These are phyloP conservation scores for Triglochin maritima DNA, from an alignment of 106 monocot genomes.

Conservation along the genomic window DNA sequence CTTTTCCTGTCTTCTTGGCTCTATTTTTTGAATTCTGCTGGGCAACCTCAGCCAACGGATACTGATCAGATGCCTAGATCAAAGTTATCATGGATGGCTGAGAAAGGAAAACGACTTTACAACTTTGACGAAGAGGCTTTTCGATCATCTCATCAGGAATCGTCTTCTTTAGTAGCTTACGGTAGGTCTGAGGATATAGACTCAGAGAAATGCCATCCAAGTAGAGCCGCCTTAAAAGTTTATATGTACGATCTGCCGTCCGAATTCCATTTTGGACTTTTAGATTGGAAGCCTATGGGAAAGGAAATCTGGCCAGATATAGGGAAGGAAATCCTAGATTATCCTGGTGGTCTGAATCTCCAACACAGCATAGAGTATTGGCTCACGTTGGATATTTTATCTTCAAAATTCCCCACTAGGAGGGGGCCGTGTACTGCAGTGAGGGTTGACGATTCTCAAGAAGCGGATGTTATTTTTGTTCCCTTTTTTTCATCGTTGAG, in stretches of 20 bases:
- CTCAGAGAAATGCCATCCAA: slow-evolving; percentile 23
- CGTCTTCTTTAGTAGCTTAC: too few species aligned
- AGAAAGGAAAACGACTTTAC: not conserved
- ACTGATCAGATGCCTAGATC: not conserved
- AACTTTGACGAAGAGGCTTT: too few species aligned
- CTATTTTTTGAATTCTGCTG: slow-evolving; percentile 2
- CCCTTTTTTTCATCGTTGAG: slow-evolving; percentile 80
- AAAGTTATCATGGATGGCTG: not conserved
- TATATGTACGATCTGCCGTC: slow-evolving; percentile 74
- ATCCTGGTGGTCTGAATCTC: slow-evolving; percentile 70
- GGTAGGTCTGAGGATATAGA: not conserved
- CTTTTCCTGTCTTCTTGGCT: slow-evolving; percentile 10
- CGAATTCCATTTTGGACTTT: slow-evolving; percentile 66
- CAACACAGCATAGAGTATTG: slow-evolving; percentile 82
- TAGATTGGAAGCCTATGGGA: slow-evolving; percentile 37
- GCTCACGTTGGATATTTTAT: slow-evolving; percentile 69
- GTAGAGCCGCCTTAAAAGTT: slow-evolving; percentile 36
- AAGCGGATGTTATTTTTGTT: slow-evolving; percentile 68
- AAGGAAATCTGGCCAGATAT: slow-evolving; percentile 49
- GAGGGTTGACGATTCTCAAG: slow-evolving; percentile 36
- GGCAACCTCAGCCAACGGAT: not conserved
- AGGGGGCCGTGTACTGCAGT: slow-evolving; percentile 32
- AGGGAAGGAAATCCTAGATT: slow-evolving; percentile 18
- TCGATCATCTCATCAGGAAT: too few species aligned
- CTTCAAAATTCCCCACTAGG: slow-evolving; percentile 26